Conservation (phyloP, 208 protist genomes). For the Kentomonas sorsogonicus region DNA sequence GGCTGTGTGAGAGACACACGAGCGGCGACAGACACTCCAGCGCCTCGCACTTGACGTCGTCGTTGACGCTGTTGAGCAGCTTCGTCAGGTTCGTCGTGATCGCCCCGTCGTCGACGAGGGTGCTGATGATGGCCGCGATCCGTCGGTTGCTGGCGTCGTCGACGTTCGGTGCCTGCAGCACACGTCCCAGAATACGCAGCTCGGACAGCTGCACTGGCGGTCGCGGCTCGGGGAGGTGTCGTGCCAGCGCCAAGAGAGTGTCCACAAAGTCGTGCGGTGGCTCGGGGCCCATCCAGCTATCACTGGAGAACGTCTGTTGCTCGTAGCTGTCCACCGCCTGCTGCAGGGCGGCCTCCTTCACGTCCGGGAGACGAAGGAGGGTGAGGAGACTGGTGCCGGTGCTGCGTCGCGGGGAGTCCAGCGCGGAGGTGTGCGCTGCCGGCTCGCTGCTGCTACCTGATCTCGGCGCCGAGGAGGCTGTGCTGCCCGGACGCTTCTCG, state of each 20-base stretch:
- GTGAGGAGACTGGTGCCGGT: conserved; percentile 45
- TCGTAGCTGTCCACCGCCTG: conserved; percentile 70
- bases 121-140: conserved; percentile 29
- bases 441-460: too few relatives aligned
- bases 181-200: conserved; percentile 51
- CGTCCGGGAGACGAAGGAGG: conserved; percentile 67
- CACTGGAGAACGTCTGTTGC: conserved; percentile 35
- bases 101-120: conserved; percentile 41
- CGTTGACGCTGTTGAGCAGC: conserved; percentile 87
- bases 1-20: too few relatives aligned
- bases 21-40: conserved; percentile 71
- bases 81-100: conserved; percentile 44
- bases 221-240: conserved; percentile 65
- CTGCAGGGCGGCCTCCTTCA: conserved; percentile 71
- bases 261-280: conserved; percentile 35
- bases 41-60: conserved; percentile 87
- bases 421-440: too few relatives aligned
- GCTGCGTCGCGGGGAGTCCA: conserved; percentile 10
- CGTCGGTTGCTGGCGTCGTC: too few relatives aligned
- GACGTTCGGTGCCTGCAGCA: conserved; percentile 58
- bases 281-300: conserved; percentile 25
- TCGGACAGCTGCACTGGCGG: conserved; percentile 74
- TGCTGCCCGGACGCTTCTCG: conserved; percentile 9
- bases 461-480: conserved; percentile 6
- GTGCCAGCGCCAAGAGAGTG: conserved; percentile 46